Conservation (phyloP, 176 grass and related monocot genomes). For the Lolium rigidum region DNA sequence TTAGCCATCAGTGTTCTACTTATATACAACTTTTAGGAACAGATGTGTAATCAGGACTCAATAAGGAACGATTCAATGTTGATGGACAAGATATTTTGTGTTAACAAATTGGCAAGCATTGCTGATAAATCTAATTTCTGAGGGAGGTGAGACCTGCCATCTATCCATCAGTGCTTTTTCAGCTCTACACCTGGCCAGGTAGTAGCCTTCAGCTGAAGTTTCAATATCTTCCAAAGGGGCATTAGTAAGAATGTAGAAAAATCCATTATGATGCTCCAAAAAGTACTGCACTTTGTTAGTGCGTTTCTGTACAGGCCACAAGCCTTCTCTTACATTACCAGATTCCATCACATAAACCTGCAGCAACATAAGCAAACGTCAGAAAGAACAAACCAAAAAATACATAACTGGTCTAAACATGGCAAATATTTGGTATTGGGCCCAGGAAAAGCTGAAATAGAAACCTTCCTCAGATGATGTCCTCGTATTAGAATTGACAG, state of each 20-base stretch:
- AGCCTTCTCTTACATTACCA: slow-evolving; percentile 58
- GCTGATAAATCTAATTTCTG: slow-evolving; percentile 15
- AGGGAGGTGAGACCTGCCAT: slow-evolving; percentile 72
- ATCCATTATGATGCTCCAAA: slow-evolving; percentile 93
- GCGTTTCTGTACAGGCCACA: slow-evolving; percentile 76
- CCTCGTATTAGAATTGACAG: slow-evolving; percentile 91
- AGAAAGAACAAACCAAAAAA: slow-evolving; percentile 40
- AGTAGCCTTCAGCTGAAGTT: slow-evolving; percentile 67
- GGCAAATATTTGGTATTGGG: slow-evolving; percentile 1
- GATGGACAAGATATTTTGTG: background rate
- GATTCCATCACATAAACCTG: slow-evolving; percentile 93
- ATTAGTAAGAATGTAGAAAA: slow-evolving; percentile 98
- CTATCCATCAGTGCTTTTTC: slow-evolving; percentile 68
- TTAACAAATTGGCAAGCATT: slow-evolving; percentile 25
- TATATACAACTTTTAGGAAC: background rate
- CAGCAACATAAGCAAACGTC: slow-evolving; percentile 48
- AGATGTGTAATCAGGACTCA: background rate
- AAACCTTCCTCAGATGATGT: slow-evolving; percentile 97
- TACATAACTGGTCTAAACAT: slow-evolving; percentile 10
- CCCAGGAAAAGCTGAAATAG: slow-evolving; percentile 34
- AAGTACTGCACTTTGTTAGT: slow-evolving; percentile 86
- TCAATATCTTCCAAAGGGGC: slow-evolving; percentile 48
- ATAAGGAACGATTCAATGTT: slow-evolving; percentile 12
- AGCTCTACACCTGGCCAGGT: slow-evolving; percentile 77
- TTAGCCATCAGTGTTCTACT: background rate